Percentiles rank a stretch among this genome's conserved stretches.
phyloP scores from a whole-genome alignment of 139 green algal genomes.

The Chlorella sp. region DNA sequence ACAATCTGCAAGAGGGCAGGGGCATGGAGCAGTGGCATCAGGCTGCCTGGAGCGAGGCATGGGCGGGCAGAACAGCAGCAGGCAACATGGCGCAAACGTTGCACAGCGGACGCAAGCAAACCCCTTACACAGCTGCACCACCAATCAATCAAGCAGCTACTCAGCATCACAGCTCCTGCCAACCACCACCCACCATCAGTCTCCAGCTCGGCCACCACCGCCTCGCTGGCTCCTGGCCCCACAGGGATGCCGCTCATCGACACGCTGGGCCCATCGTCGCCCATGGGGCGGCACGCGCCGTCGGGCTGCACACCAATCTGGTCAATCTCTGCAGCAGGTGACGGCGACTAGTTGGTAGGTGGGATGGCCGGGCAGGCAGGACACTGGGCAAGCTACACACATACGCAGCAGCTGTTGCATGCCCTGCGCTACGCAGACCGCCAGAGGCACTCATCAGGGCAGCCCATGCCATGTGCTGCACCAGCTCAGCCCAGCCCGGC shows the following conservation, averaged over 20 bases:
- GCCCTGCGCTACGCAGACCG: too few relatives aligned
- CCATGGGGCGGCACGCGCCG: background rate
- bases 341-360: background rate
- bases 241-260: conserved; percentile 45
- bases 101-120: too few relatives aligned
- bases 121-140: too few relatives aligned
- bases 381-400: too few relatives aligned
- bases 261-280: background rate
- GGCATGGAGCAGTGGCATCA: too few relatives aligned
- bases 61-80: background rate
- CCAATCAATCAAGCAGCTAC: too few relatives aligned
- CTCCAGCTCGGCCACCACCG: conserved; percentile 44
- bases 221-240: conserved; percentile 33
- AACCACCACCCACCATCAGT: conserved; percentile 20
- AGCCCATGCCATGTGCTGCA: too few relatives aligned
- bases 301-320: conserved; percentile 40
- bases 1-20: conserved; percentile 23
- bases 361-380: background rate
- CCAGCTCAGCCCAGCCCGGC: too few relatives aligned
- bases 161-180: background rate
- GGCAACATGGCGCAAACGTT: too few relatives aligned
- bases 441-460: too few relatives aligned
- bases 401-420: too few relatives aligned
- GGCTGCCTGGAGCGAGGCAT: background rate
- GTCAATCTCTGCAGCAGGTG: conserved; percentile 32